Evolutionary conservation across 208 protist species (phyloP), one percentile per base, ranked within the genome.

Genomic region (Crithidia thermophila): DNA sequence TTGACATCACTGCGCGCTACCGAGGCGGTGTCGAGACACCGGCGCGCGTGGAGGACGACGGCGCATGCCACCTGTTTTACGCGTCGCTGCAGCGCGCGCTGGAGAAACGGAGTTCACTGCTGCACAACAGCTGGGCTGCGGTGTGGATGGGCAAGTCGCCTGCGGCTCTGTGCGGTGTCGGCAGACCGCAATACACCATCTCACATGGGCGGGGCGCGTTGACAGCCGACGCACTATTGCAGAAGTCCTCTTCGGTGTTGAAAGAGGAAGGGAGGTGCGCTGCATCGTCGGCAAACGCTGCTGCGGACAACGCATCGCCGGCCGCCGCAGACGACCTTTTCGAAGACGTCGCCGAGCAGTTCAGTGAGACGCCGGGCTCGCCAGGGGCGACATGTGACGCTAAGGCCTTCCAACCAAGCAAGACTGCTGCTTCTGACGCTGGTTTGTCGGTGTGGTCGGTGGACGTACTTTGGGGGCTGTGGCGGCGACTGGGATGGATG

Each of bases 401-500:
- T n/a, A n/a, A n/a, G n/a, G n/a, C n/a, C n/a, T n/a, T n/a, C n/a
- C n/a, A n/a, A n/a, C n/a, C n/a, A n/a, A n/a, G n/a, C n/a, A n/a
- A n/a, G n/a, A n/a, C n/a, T n/a, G n/a, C n/a, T n/a, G n/a, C n/a
- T n/a, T n/a, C 21, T 5, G 31, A 37, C 18, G 33, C 37, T 23
- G 50, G 21, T 2, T 11, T 4, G 27, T 16, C 18, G 10, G 69
- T 65, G 43, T 68, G 60, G 69, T 11, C 61, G 6, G 16, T 69
- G 4, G 30, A 46, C 7, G 46, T 51, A 21, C 14, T 75, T 25
- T 75, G 69, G 69, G 25, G 21, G 0, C 27, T 68, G 69, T 75
- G 69, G 69, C 36, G 37, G 14, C 69, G 52, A 8, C 69, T 75
- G 2, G 69, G 61, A 4, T 75, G 69, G 69, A 59, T 25, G 4